Base-by-base conservation (phyloP, 2,329 filamentous ascomycete genomes). In the Colletotrichum falcatum region DNA sequence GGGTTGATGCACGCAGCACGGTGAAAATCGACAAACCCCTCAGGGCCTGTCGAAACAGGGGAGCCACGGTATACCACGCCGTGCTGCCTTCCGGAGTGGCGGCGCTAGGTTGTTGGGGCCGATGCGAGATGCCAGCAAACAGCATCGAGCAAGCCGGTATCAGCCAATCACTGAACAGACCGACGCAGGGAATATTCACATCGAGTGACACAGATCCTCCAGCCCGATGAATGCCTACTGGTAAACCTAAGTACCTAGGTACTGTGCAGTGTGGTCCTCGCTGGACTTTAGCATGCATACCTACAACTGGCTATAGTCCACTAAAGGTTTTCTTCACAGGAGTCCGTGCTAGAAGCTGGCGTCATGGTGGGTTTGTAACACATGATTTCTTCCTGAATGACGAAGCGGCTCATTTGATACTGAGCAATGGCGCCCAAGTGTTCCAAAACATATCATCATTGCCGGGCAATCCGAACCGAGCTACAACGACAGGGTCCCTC, bases 41-140 rank as follows among this genome's bases (percentile, higher is more conserved):
- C n/a, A 9, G 26, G 9, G 23, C 12, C 11, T 55, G 20, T 55
- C n/a, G 33, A 55, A 37, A 33, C 20, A 60, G 16, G 56, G 44
- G 44, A 46, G 20, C 56, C 18, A 33, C 18, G 26, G 26, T 14
- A 8, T 23, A 20, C 23, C 23, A 58, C 54, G 14, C 37, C 26
- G 26, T 30, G n/a, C 26, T 20, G n/a, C 39, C 26, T 33, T 23
- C 56, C 39, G 30, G 16, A 39, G 30, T 26, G 44, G 44, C 58
- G 44, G 58, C 20, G 58, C 30, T 14, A 18, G 49, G 28, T 33
- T 46, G 14, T 28, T 37, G 44, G 44, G 46, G 44, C n/a, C 11
- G 59, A 61, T 39, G 59, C 44, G 30, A 49, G 58, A 61, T 26
- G 44, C 58, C 28, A 61, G 44, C 44, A 49, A 61, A 37, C 42